Evolutionary conservation across 352 stramenopile species (phyloP), one percentile per base, ranked within the genome.

Genomic region (Paralagenidium karlingii): DNA sequence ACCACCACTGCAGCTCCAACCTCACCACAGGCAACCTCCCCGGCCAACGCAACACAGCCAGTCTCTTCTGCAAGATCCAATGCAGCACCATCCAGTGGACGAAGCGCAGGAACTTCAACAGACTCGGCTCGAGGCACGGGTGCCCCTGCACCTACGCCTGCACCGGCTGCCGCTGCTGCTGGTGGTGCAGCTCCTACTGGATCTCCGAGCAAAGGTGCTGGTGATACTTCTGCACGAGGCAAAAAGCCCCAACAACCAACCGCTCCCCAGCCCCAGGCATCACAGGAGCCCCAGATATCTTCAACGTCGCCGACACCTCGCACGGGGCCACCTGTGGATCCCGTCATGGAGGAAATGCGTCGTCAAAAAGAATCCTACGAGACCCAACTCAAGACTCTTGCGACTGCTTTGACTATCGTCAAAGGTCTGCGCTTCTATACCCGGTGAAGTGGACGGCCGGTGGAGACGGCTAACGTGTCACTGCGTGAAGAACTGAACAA

Each of bases 361-460:
- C 43, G 45, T n/a, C 66, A 66, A 51, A 74, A 73, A 36, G 37
- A 51, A 15, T 32, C 46, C 0, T 44, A 61, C 6, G 68, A 82
- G 42, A 60, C 45, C 18, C 60, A 85, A 15, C 45, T 85, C 11
- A 53, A 81, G 27, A 55, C 75, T 15, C 39, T 85, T 13, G 58
- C 54, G 26, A 27, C 42, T 15, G 71, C 71, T 6, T 52, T 61
- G 20, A 68, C 55, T 21, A 31, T 70, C 21, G 55, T 59, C 8
- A 81, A 78, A 74, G 68, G 70, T 80, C 33, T 2, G 22, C 3
- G 10, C 7, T 19, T 28, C 8, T 3, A 25, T 22, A 5, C 10
- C n/a, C 26, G 8, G 33, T 9, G 5, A 40, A 32, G 8, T 33
- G 15, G 3, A 21, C 24, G n/a, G 15, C 8, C 10, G n/a, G 34